Base-by-base conservation (phyloP, 805 yeast genomes). In the Saturnispora zaruensis region DNA sequence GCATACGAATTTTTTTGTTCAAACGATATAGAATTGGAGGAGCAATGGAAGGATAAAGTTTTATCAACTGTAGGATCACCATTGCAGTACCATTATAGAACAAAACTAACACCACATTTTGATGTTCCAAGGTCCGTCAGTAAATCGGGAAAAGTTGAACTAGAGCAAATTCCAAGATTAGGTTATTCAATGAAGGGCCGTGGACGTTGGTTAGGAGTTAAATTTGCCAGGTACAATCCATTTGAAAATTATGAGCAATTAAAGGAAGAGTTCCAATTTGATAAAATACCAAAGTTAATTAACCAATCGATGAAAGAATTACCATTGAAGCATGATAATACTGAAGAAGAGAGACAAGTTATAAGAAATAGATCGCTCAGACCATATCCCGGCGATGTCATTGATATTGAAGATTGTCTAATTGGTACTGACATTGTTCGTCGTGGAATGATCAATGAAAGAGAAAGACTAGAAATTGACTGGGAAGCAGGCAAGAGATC, bases 61-160 rank as follows among this genome's bases (percentile, higher is more conserved):
- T 76, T 75, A 2, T 66, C 71, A 1, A 66, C 72, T 5, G 57
- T 65, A 28, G 57, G 62, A n/a, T 86, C 96, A 9, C 99, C 99
- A 4, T 68, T 79, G 50, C 75, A 82, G 56, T 85, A 75, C 63
- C 73, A 74, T 34, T 93, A 93, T 67, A 75, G 99, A 63, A 93
- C 99, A 0, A 93, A 93, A 63, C 74, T 93, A 40, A 93, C 99
- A 0, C 99, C 99, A 5, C 99, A 93, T 68, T 93, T 90, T 66
- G 80, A 59, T 54, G 52, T 54, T n/a, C 55, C 55, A 43, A 48
- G 55, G 20, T 48, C 52, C 30, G 51, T 48, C 43, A 36, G 44
- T 21, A 44, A 48, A 32, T 40, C 28, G 6, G 56, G 56, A 8
- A 50, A 28, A 34, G 57, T 52, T 6, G 58, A 56, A 14, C 41